These are phyloP conservation scores for Sporothrix luriei DNA, from an alignment of 2,329 filamentous ascomycete species.

Conservation along the genomic window DNA sequence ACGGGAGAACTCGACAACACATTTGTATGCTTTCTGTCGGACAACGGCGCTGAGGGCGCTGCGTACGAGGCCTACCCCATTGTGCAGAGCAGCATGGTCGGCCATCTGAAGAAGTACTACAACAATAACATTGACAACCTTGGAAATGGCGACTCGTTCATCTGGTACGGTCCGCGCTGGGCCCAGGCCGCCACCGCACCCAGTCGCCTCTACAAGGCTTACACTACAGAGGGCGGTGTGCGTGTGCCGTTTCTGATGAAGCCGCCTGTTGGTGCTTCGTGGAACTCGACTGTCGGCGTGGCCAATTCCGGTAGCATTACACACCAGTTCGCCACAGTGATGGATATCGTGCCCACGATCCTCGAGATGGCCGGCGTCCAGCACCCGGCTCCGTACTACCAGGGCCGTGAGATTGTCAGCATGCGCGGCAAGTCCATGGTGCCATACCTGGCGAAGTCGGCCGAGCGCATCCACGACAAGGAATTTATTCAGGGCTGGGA, in stretches of 20 bases:
- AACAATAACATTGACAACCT: conserved; percentile 60
- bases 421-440: conserved; percentile 40
- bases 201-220: conserved; percentile 42
- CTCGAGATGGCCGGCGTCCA: conserved; percentile 52
- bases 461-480: conserved; percentile 41
- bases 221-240: conserved; percentile 54
- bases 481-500: conserved; percentile 47
- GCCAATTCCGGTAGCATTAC: conserved; percentile 8
- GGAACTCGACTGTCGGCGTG: not conserved
- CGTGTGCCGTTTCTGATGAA: conserved; percentile 54
- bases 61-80: conserved; percentile 34
- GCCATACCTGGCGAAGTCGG: conserved; percentile 36
- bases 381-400: conserved; percentile 56
- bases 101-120: conserved; percentile 54
- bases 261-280: conserved; percentile 34
- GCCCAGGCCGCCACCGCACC: conserved; percentile 45
- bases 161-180: conserved; percentile 62
- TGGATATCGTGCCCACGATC: conserved; percentile 55
- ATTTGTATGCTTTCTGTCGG: conserved; percentile 31
- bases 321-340: conserved; percentile 55
- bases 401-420: conserved; percentile 43
- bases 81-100: conserved; percentile 35
- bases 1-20: conserved; percentile 65
- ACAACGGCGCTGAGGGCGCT: conserved; percentile 34
- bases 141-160: conserved; percentile 56